Evolutionary conservation across 495 filamentous ascomycete species (phyloP).

Genomic region (Penicillium malachiteum): DNA sequence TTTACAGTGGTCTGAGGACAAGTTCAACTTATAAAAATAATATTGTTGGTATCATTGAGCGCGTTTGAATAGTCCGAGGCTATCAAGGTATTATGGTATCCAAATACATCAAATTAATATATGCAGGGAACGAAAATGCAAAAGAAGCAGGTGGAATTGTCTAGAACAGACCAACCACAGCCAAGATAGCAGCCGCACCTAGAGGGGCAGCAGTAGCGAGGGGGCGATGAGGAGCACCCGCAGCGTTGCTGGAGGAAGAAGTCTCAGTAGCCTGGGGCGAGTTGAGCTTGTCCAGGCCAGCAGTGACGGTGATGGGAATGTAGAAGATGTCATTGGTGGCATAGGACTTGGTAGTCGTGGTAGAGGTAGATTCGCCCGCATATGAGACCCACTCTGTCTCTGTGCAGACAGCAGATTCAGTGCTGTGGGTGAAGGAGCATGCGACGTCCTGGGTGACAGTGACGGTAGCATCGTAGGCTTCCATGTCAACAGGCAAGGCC

Average conservation of each 20-base stretch:
- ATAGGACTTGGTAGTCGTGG: background rate
- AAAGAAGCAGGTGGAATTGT: too few relatives aligned
- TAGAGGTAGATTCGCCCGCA: conserved; percentile 1
- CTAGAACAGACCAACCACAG: background rate
- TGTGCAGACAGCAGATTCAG: conserved; percentile 14
- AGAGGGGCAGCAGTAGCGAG: conserved; percentile 19
- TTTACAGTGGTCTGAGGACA: too few relatives aligned
- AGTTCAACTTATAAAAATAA: too few relatives aligned
- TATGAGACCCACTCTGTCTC: background rate
- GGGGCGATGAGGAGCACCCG: conserved; percentile 5
- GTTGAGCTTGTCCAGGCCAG: conserved; percentile 6
- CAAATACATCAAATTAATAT: too few relatives aligned
- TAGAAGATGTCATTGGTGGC: conserved; percentile 1
- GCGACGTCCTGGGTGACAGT: background rate
- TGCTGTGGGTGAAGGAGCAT: conserved; percentile 13
- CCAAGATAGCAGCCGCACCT: conserved; percentile 10
- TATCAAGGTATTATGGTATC: too few relatives aligned
- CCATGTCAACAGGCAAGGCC: background rate
- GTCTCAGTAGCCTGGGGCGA: conserved; percentile 8
- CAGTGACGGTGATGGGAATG: conserved; percentile 7
- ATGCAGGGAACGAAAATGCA: too few relatives aligned
- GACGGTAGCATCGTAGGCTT: background rate
- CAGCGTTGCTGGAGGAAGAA: conserved; percentile 6
- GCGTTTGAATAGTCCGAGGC: too few relatives aligned
- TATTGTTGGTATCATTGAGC: too few relatives aligned